Base-by-base conservation (phyloP, 257 asterid species). In the Voacanga thouarsii region DNA sequence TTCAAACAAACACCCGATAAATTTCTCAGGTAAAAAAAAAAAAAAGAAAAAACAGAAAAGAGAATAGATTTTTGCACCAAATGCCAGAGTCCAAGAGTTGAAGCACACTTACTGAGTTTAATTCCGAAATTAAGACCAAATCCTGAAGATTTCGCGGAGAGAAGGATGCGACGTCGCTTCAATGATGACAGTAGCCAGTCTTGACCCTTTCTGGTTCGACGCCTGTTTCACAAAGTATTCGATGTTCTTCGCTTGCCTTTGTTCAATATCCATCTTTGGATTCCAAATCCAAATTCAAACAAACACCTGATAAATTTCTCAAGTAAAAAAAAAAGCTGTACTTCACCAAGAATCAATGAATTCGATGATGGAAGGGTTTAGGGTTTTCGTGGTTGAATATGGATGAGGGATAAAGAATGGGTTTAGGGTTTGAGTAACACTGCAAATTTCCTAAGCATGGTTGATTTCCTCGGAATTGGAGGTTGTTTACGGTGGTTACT, bases 121-220 rank as follows among this genome's bases (percentile, higher is more conserved):
- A n/a, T n/a, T n/a, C n/a, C n/a, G n/a, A n/a, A n/a, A n/a, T n/a
- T n/a, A n/a, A n/a, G n/a, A n/a, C n/a, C n/a, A n/a, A n/a, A n/a
- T n/a, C n/a, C n/a, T n/a, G n/a, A n/a, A n/a, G n/a, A n/a, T n/a
- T n/a, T n/a, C n/a, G n/a, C n/a, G n/a, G 33, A 95, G 96, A 15
- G 92, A 87, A 28, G 99, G 99, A 75, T 95, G 99, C 1, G 98
- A 95, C 77, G 98, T 95, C 63, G 98, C 98, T 76, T 93, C 97
- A 24, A 88, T 87, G 84, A 92, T 78, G 83, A 89, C 84, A 78
- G 43, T 75, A 30, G 89, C 83, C 5, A 95, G 92, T n/a, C 87
- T 85, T 6, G 93, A 68, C 61, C 96, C 97, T 77, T 82, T 84
- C 53, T 75, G 79, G 71, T 47, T 78, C 53, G 92, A 86, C 56